A percentile compares a stretch with the other conserved stretches of the same genome.
Evolutionary conservation across 1,284 basidiomycete genomes (phyloP).

Genomic region (Puccinia coronata): DNA sequence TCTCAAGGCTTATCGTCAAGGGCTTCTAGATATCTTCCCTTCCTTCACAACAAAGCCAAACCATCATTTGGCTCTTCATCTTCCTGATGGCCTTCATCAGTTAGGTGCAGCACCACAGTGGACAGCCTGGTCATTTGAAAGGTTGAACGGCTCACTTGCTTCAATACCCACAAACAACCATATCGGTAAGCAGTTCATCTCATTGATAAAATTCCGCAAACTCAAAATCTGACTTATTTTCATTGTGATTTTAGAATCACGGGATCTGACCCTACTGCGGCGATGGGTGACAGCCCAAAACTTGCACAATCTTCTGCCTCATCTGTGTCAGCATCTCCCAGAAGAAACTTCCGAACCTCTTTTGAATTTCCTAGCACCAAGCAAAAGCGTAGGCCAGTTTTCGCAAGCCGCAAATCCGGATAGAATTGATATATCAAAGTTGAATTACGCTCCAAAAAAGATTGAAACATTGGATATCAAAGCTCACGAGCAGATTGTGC

Average conservation of each 20-base stretch:
- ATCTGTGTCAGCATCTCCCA: not conserved
- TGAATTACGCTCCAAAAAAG: conserved; percentile 10
- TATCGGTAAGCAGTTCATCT: not conserved
- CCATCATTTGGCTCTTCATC: conserved; percentile 41
- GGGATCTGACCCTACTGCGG: not conserved
- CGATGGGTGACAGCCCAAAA: conserved; percentile 10
- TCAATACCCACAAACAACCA: conserved; percentile 63
- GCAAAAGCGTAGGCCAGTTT: conserved; percentile 27
- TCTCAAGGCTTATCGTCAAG: conserved; percentile 33
- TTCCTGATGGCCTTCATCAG: conserved; percentile 17
- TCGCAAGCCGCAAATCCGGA: not conserved
- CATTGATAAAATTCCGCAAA: too few species aligned
- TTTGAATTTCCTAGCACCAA: not conserved
- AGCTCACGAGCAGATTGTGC: too few species aligned
- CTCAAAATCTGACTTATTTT: not conserved
- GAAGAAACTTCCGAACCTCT: not conserved
- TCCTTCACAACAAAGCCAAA: conserved; percentile 18
- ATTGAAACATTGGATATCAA: conserved; percentile 16
- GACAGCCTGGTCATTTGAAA: conserved; percentile 43
- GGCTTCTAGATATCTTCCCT: conserved; percentile 24
- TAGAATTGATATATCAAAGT: not conserved
- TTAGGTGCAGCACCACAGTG: conserved; percentile 34
- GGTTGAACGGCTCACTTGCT: conserved; percentile 24
- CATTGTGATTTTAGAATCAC: not conserved
- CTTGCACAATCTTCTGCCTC: not conserved